phyloP scores from a whole-genome alignment of 441 rosid genomes.

The Macaranga tanarius region DNA sequence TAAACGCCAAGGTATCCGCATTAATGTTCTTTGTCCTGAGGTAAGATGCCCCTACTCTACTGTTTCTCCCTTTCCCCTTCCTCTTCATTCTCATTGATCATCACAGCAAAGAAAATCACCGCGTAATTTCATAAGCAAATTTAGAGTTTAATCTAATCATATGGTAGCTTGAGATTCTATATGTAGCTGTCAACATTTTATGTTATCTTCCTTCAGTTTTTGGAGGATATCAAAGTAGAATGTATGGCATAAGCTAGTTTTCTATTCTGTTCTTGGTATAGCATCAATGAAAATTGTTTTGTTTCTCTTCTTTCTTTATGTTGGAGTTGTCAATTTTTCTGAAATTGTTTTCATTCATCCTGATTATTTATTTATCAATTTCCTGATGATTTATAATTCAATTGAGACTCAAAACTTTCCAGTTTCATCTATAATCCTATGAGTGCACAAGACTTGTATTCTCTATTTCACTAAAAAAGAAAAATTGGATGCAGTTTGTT shows the following conservation, averaged over 20 bases:
- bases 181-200: neutral
- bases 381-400: neutral
- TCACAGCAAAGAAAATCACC: neutral
- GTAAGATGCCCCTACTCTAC: slow-evolving; percentile 36
- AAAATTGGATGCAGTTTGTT: slow-evolving; percentile 66
- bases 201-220: neutral
- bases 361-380: neutral
- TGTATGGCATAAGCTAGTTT: neutral
- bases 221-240: neutral
- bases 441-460: slow-evolving; percentile 1
- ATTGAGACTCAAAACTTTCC: neutral
- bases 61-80: no score
- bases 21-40: slow-evolving; percentile 99
- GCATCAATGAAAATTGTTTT: neutral
- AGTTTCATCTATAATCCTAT: neutral
- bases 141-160: slow-evolving; percentile 10
- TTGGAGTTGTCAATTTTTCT: neutral
- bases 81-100: neutral
- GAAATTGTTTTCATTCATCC: neutral
- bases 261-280: neutral
- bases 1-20: slow-evolving; percentile 71
- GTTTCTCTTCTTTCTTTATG: neutral
- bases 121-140: neutral
- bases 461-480: slow-evolving; percentile 4
- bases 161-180: neutral